A percentile compares a stretch with the other conserved stretches of the same genome.
Conservation (phyloP, 2,329 filamentous ascomycete genomes). For the Apiospora saccharicola region DNA sequence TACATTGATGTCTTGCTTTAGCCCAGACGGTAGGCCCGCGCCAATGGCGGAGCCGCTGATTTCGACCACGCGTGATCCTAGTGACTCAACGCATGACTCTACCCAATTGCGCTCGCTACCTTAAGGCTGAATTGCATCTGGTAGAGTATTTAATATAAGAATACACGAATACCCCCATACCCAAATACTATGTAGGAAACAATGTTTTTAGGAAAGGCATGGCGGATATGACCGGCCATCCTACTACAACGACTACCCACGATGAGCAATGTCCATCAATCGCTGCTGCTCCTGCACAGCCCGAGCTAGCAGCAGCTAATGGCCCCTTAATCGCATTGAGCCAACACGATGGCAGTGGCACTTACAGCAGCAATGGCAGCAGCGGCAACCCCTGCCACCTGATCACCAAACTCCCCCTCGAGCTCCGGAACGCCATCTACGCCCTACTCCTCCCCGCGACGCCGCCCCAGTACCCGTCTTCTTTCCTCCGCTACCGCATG, state of each 20-base stretch:
- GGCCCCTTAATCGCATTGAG: neutral
- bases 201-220: constrained; percentile 1
- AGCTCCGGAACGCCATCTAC: constrained; percentile 17
- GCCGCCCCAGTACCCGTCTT: neutral
- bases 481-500: neutral
- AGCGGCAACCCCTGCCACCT: neutral
- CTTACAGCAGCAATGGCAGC: neutral
- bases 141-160: neutral
- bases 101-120: neutral
- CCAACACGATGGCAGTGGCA: neutral
- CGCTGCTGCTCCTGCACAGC: neutral
- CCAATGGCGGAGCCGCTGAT: neutral
- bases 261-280: neutral
- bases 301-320: constrained; percentile 9
- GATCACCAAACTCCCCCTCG: neutral
- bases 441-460: neutral
- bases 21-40: neutral
- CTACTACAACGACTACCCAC: neutral
- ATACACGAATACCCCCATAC: neutral
- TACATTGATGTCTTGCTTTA: too few relatives aligned
- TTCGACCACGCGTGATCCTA: neutral
- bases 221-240: constrained; percentile 12
- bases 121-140: neutral
- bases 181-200: neutral
- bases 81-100: constrained; percentile 11